Base-by-base conservation (phyloP, 495 filamentous ascomycete species). In the Bacidia rubella region DNA sequence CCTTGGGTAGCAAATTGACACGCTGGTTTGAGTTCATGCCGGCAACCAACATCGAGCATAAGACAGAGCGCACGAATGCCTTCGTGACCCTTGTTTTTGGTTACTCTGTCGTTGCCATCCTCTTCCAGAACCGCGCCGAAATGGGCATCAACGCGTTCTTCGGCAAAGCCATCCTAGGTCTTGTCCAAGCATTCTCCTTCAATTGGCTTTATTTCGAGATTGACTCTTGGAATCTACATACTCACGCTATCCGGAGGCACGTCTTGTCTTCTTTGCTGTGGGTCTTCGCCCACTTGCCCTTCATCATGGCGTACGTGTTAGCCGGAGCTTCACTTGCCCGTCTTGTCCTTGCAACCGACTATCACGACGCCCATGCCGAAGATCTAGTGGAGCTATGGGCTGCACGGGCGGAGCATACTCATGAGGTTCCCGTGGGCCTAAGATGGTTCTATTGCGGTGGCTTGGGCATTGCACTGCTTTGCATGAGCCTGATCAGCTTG, bases 171-270 rank as follows among this genome's bases (percentile, higher is more conserved):
- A 38, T 50, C 3, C 47, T 50, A 9, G 47, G 47, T 22, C 19
- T 50, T n/a, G 38, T 50, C 24, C 77, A 79, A 56, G 75, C 75
- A 1, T 81, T 77, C 57, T 63, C 68, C 52, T 79, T 80, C 66
- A 80, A 80, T 59, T 80, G 77, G 77, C 64, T 81, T 12, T 81
- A 81, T 59, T 81, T 81, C 51, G 77, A 80, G 58, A 68, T 81
- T 29, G 78, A 81, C 61, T 66, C 66, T 24, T 66, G 62, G 48
- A 76, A 78, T 56, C 62, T 81, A 19, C 69, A 68, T 46, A 62
- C 64, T 3, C 78, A 81, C 63, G 77, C 77, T 24, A 80, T 81
- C 49, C 66, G 78, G 20, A 62, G 77, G 21, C 66, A 64, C 43
- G 3, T 24, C 22, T 20, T 47, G 46, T 47, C 40, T 63, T 66